These are phyloP conservation scores for Globisporangium irregulare DNA, from an alignment of 352 stramenopile species.

Conservation along the genomic window DNA sequence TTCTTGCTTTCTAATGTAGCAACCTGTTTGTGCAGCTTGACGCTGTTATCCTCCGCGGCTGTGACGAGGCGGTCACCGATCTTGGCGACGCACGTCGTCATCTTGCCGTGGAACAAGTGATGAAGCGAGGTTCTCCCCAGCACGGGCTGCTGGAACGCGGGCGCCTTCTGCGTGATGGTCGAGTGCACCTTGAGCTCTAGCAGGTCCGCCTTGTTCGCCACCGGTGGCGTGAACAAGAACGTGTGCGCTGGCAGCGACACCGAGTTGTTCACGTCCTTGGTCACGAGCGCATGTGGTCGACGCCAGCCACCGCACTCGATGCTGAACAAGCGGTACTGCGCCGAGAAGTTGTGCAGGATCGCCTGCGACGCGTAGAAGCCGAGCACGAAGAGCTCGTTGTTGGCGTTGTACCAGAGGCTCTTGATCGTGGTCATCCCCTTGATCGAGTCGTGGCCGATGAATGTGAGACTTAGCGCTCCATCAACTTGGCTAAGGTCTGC, in stretches of 20 bases:
- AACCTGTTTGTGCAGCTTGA: slow-evolving; percentile 60
- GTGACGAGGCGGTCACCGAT: slow-evolving; percentile 58
- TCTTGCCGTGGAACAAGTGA: slow-evolving; percentile 68
- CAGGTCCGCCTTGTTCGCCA: slow-evolving; percentile 43
- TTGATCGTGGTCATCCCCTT: slow-evolving; percentile 80
- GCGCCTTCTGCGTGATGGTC: slow-evolving; percentile 20
- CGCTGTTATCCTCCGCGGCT: slow-evolving; percentile 76
- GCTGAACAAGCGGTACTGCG: slow-evolving; percentile 73
- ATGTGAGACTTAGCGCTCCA: slow-evolving; percentile 31
- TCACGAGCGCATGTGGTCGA: slow-evolving; percentile 61
- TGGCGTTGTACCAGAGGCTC: slow-evolving; percentile 40
- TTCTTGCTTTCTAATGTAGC: not conserved
- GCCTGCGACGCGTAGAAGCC: slow-evolving; percentile 76
- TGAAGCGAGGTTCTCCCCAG: slow-evolving; percentile 52
- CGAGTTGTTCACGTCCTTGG: not conserved
- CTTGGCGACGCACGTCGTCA: slow-evolving; percentile 61
- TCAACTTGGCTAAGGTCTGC: slow-evolving; percentile 17
- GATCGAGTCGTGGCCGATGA: slow-evolving; percentile 62
- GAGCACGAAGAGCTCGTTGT: slow-evolving; percentile 68
- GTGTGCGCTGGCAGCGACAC: slow-evolving; percentile 44
- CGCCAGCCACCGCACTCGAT: slow-evolving; percentile 83
- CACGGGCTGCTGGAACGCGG: not conserved
- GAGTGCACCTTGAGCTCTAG: slow-evolving; percentile 71
- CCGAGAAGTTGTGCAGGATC: slow-evolving; percentile 69
- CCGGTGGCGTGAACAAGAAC: slow-evolving; percentile 68